These are phyloP conservation scores for Phycomyces blakesleeanus DNA, from an alignment of 192 early-diverging fungal genomes.

Conservation along the genomic window DNA sequence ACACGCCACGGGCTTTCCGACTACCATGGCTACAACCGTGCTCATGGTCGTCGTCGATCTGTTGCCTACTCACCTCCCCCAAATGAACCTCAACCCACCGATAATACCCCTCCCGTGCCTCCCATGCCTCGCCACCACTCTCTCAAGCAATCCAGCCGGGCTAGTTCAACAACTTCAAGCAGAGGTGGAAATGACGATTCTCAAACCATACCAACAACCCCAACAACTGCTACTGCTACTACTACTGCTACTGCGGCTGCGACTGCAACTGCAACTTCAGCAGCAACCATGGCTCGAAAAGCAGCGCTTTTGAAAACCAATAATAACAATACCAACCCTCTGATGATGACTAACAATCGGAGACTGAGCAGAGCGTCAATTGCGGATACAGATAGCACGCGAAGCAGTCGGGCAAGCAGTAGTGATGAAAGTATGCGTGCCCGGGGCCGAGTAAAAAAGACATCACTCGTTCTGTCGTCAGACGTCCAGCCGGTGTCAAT, in stretches of 20 bases:
- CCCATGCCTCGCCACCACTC: slow-evolving; percentile 31
- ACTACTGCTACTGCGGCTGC: too few species aligned
- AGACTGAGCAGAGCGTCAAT: neutral
- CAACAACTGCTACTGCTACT: neutral
- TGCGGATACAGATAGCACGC: neutral
- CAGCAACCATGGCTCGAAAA: too few species aligned
- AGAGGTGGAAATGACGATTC: neutral
- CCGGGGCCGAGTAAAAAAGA: neutral
- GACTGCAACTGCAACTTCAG: too few species aligned
- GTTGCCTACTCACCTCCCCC: slow-evolving; percentile 22
- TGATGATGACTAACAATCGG: neutral
- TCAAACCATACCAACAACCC: neutral
- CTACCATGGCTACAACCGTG: neutral
- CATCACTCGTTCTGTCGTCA: neutral
- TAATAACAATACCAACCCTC: neutral
- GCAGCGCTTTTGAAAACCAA: neutral
- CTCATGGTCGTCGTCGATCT: slow-evolving; percentile 1
- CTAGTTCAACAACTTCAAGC: neutral
- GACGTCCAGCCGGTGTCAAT: neutral
- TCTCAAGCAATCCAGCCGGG: slow-evolving; percentile 2
- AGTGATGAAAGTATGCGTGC: neutral
- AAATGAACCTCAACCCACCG: neutral
- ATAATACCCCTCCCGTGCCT: slow-evolving; percentile 25
- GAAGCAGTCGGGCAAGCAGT: neutral
- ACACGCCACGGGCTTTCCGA: too few species aligned